Percentiles rank a stretch among this genome's conserved stretches.
These are phyloP conservation scores for Mucor velutinosus DNA, from an alignment of 371 early-diverging fungal species.

Conservation along the genomic window DNA sequence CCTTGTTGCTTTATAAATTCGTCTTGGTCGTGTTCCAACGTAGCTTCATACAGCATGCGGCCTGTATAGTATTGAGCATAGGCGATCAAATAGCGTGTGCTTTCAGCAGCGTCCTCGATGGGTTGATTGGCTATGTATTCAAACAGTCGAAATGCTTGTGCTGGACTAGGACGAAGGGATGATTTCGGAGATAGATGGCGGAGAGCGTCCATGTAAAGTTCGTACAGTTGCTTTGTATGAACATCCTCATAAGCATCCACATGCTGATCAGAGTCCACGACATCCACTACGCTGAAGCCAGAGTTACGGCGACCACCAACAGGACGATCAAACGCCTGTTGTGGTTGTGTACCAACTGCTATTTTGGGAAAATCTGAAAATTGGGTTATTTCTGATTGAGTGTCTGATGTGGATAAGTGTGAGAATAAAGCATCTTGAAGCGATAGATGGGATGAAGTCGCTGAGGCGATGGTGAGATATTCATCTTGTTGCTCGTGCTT, in stretches of 20 bases:
- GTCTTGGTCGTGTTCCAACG: background rate
- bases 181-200: background rate
- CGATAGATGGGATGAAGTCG: constrained; percentile 17
- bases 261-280: background rate
- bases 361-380: constrained; percentile 22
- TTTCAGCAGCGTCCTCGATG: background rate
- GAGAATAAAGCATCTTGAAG: constrained; percentile 27
- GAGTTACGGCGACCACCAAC: background rate
- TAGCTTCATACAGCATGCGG: constrained; percentile 20
- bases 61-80: constrained; percentile 28
- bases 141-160: constrained; percentile 18
- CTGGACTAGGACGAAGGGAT: constrained; percentile 2
- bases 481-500: constrained; percentile 8
- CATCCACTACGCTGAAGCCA: background rate
- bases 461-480: constrained; percentile 14
- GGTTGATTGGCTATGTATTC: constrained; percentile 11
- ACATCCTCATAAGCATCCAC: background rate
- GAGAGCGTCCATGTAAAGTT: constrained; percentile 8
- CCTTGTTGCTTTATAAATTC: constrained; percentile 14
- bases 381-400: constrained; percentile 15
- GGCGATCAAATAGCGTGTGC: constrained; percentile 8
- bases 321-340: background rate
- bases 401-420: constrained; percentile 20
- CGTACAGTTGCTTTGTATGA: background rate
- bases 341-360: constrained; percentile 12